phyloP scores from a whole-genome alignment of 2,329 filamentous ascomycete species.

The Epichloe sp. region DNA sequence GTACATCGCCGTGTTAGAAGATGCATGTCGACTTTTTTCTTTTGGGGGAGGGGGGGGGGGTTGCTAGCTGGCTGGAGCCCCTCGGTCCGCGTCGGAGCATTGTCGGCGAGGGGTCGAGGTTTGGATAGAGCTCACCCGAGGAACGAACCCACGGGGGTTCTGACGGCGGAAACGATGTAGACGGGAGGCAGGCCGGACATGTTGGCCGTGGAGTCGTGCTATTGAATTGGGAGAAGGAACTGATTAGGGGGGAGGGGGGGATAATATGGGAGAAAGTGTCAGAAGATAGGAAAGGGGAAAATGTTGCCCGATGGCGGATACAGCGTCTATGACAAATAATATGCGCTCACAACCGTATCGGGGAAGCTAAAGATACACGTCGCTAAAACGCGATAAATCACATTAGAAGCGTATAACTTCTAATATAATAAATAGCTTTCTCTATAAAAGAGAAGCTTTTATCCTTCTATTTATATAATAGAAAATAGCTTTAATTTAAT shows the following conservation, averaged over 20 bases:
- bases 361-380: no score
- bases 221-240: conserved; percentile 1
- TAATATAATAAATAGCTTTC: no score
- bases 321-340: no score
- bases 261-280: conserved; percentile 1
- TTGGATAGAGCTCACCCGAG: conserved; percentile 52
- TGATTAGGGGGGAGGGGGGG: not conserved
- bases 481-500: no score
- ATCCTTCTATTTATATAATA: no score
- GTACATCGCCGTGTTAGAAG: conserved; percentile 2
- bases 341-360: no score
- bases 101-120: conserved; percentile 1
- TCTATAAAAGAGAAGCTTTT: no score
- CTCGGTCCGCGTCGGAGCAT: not conserved
- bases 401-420: no score
- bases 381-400: no score
- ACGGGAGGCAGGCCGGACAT: conserved; percentile 78
- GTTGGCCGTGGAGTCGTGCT: not conserved
- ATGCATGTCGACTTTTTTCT: not conserved
- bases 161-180: conserved; percentile 86
- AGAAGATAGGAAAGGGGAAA: not conserved
- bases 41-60: no score
- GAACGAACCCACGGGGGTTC: conserved; percentile 90
- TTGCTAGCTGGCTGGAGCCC: not conserved
- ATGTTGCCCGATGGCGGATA: no score